Evolutionary conservation across 2,329 filamentous ascomycete genomes (phyloP), one percentile per base, ranked within the genome.

Genomic region (Coleophoma crateriformis): DNA sequence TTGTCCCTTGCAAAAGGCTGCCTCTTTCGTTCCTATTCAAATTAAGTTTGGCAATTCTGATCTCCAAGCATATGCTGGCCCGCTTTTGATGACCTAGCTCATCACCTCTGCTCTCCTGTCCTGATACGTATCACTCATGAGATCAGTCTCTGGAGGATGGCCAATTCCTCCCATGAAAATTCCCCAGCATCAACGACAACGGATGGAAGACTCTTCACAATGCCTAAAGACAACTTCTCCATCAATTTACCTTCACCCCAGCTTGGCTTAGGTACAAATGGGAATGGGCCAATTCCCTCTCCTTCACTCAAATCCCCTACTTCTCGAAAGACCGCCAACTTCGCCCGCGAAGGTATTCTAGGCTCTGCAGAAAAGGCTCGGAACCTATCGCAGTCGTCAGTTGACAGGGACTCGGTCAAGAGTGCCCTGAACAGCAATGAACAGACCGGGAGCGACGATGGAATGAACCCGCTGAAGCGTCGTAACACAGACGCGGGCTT

Each of bases 401-500:
- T 77, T 13, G 70, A 74, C 50, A 48, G 62, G 45, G 61, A 64
- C 50, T 60, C 58, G 11, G 56, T 62, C 41, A 54, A 50, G 27
- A 64, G 62, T 49, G 73, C 71, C 35, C 67, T 71, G 52, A 70
- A 74, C 58, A 27, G 27, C 27, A 77, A 75, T 50, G 50, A 51
- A 40, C 54, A 58, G 27, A 54, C 53, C 43, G 51, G 44, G 41
- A 73, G 71, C 60, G 76, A 82, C 56, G 78, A 83, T 59, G 74
- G 74, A 48, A 71, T 75, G 22, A 80, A 79, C 55, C 79, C 80
- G 37, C 67, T 82, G 32, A 84, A 84, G 67, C 73, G 81, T 59
- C 76, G 81, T 57, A 82, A 79, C 59, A 81, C 79, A 12, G 81
- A 84, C 59, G 76, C 73, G 34, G 77, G 75, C 15, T 71, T 83